Percentiles rank a stretch among this genome's conserved stretches.
These are phyloP conservation scores for Aspergillus thermomutatus DNA, from an alignment of 2,329 filamentous ascomycete genomes.

Conservation along the genomic window DNA sequence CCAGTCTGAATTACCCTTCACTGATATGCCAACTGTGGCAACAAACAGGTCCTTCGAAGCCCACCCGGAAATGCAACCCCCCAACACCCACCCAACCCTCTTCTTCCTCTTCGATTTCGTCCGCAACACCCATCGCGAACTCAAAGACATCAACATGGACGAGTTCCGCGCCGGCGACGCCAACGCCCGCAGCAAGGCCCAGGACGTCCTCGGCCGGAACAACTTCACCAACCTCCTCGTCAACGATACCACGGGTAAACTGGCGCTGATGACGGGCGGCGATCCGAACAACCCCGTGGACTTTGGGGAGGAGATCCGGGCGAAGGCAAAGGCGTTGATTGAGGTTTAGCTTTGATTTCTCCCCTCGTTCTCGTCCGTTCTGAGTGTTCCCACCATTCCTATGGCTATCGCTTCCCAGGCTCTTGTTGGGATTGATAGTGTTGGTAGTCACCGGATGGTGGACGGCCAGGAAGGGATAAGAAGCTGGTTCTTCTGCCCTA, in stretches of 20 bases:
- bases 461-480: not conserved
- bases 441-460: not conserved
- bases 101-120: slow-evolving; percentile 65
- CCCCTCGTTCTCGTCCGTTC: not conserved
- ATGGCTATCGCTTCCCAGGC: not conserved
- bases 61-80: slow-evolving; percentile 32
- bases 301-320: slow-evolving; percentile 26
- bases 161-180: slow-evolving; percentile 23
- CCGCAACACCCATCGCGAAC: slow-evolving; percentile 60
- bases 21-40: not conserved
- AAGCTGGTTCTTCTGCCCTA: not conserved
- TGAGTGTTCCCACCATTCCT: not conserved
- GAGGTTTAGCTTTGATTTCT: slow-evolving; percentile 3
- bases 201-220: slow-evolving; percentile 29
- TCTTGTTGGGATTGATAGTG: too few relatives aligned
- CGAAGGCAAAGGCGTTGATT: slow-evolving; percentile 20
- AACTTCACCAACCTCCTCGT: slow-evolving; percentile 24
- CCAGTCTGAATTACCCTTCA: too few relatives aligned
- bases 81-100: slow-evolving; percentile 25
- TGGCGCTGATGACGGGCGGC: slow-evolving; percentile 28
- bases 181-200: slow-evolving; percentile 8
- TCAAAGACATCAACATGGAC: slow-evolving; percentile 21
- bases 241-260: slow-evolving; percentile 25
- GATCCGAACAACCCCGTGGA: slow-evolving; percentile 23
- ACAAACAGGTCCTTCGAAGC: slow-evolving; percentile 26